Conservation (phyloP, 805 yeast genomes). For the Cyberlindnera sargentensis region DNA sequence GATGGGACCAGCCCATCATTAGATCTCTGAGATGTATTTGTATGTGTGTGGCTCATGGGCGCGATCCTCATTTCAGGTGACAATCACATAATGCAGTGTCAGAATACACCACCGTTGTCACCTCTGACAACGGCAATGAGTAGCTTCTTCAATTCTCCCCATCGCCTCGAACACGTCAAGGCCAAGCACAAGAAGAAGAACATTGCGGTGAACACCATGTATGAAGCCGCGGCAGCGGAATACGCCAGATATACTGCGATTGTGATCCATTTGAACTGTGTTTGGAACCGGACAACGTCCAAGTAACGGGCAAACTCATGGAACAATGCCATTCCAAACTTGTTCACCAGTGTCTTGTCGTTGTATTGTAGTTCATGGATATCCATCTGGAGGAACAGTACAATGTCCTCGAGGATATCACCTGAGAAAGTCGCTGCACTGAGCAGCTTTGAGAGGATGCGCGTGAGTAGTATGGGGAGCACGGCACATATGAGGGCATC, state of each 20-base stretch:
- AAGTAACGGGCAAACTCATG: constrained; percentile 2
- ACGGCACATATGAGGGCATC: constrained; percentile 8
- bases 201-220: constrained; percentile 11
- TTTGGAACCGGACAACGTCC: neutral
- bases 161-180: constrained; percentile 12
- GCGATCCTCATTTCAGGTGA: too few species aligned
- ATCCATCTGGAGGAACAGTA: neutral
- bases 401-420: constrained; percentile 13
- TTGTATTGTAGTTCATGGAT: constrained; percentile 1
- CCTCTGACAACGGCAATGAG: constrained; percentile 5
- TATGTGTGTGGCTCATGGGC: too few species aligned
- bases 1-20: too few species aligned
- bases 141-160: constrained; percentile 8
- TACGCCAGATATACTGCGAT: constrained; percentile 8
- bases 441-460: constrained; percentile 6
- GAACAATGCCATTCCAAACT: constrained; percentile 7
- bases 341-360: constrained; percentile 5
- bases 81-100: neutral
- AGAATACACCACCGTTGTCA: constrained; percentile 7
- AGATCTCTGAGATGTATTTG: too few species aligned
- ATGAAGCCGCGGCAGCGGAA: constrained; percentile 10
- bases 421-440: constrained; percentile 13
- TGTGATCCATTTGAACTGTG: constrained; percentile 3
- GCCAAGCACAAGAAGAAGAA: constrained; percentile 12
- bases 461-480: constrained; percentile 7